Evolutionary conservation across 2,329 filamentous ascomycete species (phyloP).

Genomic region (Escovopsis sp.): DNA sequence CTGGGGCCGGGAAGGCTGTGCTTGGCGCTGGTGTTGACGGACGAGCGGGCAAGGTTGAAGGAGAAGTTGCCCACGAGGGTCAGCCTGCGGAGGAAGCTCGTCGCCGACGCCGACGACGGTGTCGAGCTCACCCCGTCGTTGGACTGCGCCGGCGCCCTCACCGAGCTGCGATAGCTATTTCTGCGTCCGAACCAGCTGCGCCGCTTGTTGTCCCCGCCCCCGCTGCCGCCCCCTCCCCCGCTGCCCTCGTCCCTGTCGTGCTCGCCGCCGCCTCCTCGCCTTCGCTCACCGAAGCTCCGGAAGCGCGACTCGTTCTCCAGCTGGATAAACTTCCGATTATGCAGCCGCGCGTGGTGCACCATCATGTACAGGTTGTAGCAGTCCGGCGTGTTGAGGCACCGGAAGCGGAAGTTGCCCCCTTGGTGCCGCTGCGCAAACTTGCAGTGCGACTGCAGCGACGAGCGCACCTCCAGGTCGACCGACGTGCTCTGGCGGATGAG

Average conservation of each 20-base stretch:
- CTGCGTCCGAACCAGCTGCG: slow-evolving; percentile 47
- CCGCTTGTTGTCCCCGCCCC: slow-evolving; percentile 30
- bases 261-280: slow-evolving; percentile 29
- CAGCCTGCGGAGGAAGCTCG: slow-evolving; percentile 68
- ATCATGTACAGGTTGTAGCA: slow-evolving; percentile 71
- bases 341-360: slow-evolving; percentile 77
- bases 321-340: slow-evolving; percentile 76
- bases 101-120: slow-evolving; percentile 45
- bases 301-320: slow-evolving; percentile 51
- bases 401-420: slow-evolving; percentile 73
- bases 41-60: slow-evolving; percentile 74
- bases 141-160: slow-evolving; percentile 47
- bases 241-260: slow-evolving; percentile 31
- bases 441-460: slow-evolving; percentile 60
- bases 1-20: slow-evolving; percentile 33
- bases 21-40: slow-evolving; percentile 49
- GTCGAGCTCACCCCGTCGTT: slow-evolving; percentile 60
- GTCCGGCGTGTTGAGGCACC: slow-evolving; percentile 59
- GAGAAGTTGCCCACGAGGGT: slow-evolving; percentile 51
- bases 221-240: slow-evolving; percentile 31
- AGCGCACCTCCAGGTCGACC: slow-evolving; percentile 86
- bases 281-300: slow-evolving; percentile 53
- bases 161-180: slow-evolving; percentile 49
- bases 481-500: slow-evolving; percentile 81
- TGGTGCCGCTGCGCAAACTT: slow-evolving; percentile 48